Base-by-base conservation (phyloP, 192 early-diverging fungal species). In the Radiomyces spectabilis region DNA sequence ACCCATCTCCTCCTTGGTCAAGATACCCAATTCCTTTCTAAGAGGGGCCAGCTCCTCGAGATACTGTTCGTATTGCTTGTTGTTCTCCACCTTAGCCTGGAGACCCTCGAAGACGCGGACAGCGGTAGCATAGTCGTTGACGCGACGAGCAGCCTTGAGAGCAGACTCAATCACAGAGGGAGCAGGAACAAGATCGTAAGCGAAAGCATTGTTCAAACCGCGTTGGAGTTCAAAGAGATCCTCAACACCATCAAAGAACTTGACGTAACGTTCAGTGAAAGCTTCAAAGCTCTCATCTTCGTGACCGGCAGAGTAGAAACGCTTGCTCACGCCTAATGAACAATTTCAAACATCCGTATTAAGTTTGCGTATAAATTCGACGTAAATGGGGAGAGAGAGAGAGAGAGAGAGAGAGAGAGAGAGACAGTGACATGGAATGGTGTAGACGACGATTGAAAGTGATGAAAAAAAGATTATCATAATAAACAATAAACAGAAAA, bases 151-250 rank as follows among this genome's bases (percentile, higher is more conserved):
- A 32, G 96, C 96, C 66, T 83, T 86, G 57, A 97, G 74, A 22
- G 93, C 92, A 32, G 93, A 85, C 59, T 85, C 84, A 67, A 94
- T 81, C 31, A 97, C 89, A 38, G 85, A 83, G 54, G 89, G 73
- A n/a, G 87, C 74, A 30, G 96, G 96, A 21, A 94, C 91, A 68
- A 95, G 83, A 78, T 98, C 92, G 65, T 93, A 89, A 35, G 90
- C 85, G 68, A 97, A 97, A 72, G 90, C 87, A 73, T 99, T 94
- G 83, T 97, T 97, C 67, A 99, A 79, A 26, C 94, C 93, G 60
- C 93, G 84, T 80, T 97, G 92, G 37, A 99, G 82, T 80, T 99
- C 96, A 74, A 95, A 97, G 61, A 89, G 82, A 77, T 99, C 94
- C 46, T 91, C 88, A 47, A 86, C 86, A 52, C 81, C 79, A 51